Conservation (phyloP, 2,329 filamentous ascomycete species). For the Claviceps arundinis region DNA sequence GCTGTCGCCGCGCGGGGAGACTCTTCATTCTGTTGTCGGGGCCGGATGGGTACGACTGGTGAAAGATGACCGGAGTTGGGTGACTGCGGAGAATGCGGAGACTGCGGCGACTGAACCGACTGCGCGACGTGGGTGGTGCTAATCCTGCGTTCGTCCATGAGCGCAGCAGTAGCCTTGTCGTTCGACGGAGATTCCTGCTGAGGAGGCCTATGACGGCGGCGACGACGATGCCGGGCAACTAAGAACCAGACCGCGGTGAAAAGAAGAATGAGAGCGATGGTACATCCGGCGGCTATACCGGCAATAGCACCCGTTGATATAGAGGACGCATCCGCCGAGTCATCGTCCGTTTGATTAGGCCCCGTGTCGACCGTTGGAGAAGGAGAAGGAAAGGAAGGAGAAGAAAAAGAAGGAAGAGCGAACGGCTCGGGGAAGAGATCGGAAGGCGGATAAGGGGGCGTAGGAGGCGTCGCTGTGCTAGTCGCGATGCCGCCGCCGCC, state of each 20-base stretch:
- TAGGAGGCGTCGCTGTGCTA: not conserved
- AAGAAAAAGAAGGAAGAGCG: not conserved
- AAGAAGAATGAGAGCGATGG: constrained; percentile 24
- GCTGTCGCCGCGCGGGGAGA: constrained; percentile 11
- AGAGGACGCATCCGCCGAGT: constrained; percentile 10
- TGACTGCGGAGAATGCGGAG: constrained; percentile 25
- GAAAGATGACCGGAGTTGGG: constrained; percentile 21
- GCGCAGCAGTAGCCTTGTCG: constrained; percentile 21
- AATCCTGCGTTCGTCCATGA: constrained; percentile 34
- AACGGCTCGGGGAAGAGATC: too few species aligned
- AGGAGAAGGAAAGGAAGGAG: not conserved
- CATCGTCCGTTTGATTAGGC: not conserved
- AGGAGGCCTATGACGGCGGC: not conserved
- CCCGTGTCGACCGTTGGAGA: not conserved
- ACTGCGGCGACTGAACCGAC: constrained; percentile 26
- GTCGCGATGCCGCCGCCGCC: not conserved
- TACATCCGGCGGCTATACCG: constrained; percentile 32
- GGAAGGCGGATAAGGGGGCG: too few species aligned
- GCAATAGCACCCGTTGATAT: constrained; percentile 30
- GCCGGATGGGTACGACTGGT: not conserved
- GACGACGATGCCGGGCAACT: constrained; percentile 25
- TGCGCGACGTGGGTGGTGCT: constrained; percentile 22
- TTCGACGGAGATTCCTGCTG: constrained; percentile 7
- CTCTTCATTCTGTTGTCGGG: not conserved
- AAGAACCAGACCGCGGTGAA: constrained; percentile 29